Evolutionary conservation across 352 stramenopile species (phyloP), one percentile per base, ranked within the genome.

Genomic region (Globisporangium uncinulatum): DNA sequence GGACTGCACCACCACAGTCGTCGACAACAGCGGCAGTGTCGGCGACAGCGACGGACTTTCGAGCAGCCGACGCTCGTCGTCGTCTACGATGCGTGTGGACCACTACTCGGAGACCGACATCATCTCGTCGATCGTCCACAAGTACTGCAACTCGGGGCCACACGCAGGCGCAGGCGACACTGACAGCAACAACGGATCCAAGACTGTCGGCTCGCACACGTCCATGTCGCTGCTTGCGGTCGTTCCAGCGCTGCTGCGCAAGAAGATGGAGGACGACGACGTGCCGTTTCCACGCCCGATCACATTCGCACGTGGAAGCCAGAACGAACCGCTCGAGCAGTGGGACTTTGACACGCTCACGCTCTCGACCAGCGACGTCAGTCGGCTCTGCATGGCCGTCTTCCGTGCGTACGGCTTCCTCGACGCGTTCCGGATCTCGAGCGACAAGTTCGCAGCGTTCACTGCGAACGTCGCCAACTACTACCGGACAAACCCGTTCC

Each of bases 401-500:
- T 80, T 78, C 36, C 66, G 74, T 17, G 73, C 73, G 0, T 79
- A 83, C 24, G 73, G 73, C 3, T 80, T 89, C 31, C 64, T 86
- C 32, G 74, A 86, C 15, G 57, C 66, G 6, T 89, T 86, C 14
- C 62, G 59, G 37, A 83, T 91, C 47, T 69, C 67, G 6, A 65
- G 56, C 51, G 70, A 85, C 13, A 87, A 85, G 49, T 71, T 87
- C 49, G 69, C 69, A 14, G 56, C 65, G 5, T 86, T 89, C 45
- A 70, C 79, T 5, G 67, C 66, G 15, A 78, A 76, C 29, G 73
- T 89, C 31, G 73, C 70, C 5, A 83, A 86, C 47, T 79, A 87
- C 54, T 92, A 92, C 65, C 73, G 76, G 19, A 73, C 73, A 42
- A 90, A 90, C 53, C 63, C 82, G 47, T 94, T 90, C 59, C 84